Percentiles rank a stretch among this genome's conserved stretches.
These are phyloP conservation scores for Taphrina wiesneri DNA, from an alignment of 1,139 yeast species.

Conservation along the genomic window DNA sequence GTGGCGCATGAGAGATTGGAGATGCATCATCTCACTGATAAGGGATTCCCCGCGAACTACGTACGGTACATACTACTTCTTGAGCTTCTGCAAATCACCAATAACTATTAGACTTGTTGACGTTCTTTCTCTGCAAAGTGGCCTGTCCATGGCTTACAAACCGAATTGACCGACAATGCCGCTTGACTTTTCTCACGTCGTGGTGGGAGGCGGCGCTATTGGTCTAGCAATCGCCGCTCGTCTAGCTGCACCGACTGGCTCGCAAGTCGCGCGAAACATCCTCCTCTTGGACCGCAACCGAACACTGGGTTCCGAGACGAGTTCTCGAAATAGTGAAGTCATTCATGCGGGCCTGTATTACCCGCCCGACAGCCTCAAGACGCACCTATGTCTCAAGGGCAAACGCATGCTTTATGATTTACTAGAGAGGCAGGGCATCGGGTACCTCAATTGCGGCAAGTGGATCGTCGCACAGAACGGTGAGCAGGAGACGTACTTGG, in stretches of 20 bases:
- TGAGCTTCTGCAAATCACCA: too few species aligned
- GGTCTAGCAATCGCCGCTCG: conserved; percentile 82
- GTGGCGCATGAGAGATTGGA: not conserved
- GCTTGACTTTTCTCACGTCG: conserved; percentile 70
- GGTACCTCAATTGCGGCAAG: conserved; percentile 69
- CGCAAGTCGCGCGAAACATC: conserved; percentile 55
- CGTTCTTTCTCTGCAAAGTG: too few species aligned
- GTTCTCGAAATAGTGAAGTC: conserved; percentile 86
- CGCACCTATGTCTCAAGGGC: conserved; percentile 71
- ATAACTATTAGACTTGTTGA: too few species aligned
- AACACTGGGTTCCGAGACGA: conserved; percentile 72
- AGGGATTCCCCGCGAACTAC: not conserved
- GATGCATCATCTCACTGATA: not conserved
- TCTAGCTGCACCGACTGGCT: conserved; percentile 49
- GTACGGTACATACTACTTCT: too few species aligned
- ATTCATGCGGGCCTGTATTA: conserved; percentile 89
- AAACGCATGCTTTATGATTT: conserved; percentile 64
- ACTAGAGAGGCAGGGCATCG: conserved; percentile 56
- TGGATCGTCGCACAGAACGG: conserved; percentile 85
- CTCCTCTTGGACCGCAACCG: conserved; percentile 68
- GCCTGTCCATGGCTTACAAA: too few species aligned
- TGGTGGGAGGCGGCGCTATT: conserved; percentile 85
- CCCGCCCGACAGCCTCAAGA: conserved; percentile 66
- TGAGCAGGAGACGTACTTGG: conserved; percentile 60
- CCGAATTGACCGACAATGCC: not conserved